phyloP scores from a whole-genome alignment of 768 basidiomycete genomes.

The Stropharia rugosoannulata region DNA sequence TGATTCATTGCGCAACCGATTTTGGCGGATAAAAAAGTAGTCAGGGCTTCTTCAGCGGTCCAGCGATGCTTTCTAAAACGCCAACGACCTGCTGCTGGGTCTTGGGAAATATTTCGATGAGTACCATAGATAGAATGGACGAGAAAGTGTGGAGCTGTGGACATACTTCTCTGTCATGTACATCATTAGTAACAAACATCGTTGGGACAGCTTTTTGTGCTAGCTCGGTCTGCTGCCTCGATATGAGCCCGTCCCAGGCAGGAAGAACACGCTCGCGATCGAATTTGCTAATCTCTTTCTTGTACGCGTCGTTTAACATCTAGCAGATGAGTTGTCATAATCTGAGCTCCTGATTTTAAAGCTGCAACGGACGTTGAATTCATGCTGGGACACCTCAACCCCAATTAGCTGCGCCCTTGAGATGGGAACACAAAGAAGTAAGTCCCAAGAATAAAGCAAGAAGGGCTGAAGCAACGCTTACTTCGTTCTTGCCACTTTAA shows the following conservation, averaged over 20 bases:
- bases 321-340: slow-evolving; percentile 25
- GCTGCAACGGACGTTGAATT: slow-evolving; percentile 51
- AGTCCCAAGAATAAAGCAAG: background rate
- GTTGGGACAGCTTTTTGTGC: slow-evolving; percentile 63
- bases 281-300: slow-evolving; percentile 64
- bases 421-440: slow-evolving; percentile 1
- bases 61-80: slow-evolving; percentile 59
- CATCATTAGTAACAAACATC: slow-evolving; percentile 60
- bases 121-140: background rate
- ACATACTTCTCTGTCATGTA: slow-evolving; percentile 57
- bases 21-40: background rate
- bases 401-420: slow-evolving; percentile 68
- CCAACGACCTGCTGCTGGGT: slow-evolving; percentile 70
- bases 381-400: slow-evolving; percentile 62
- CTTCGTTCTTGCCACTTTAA: slow-evolving; percentile 69
- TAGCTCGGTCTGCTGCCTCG: slow-evolving; percentile 67
- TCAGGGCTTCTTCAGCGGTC: slow-evolving; percentile 12
- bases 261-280: slow-evolving; percentile 67
- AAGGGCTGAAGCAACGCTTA: slow-evolving; percentile 29
- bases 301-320: slow-evolving; percentile 66
- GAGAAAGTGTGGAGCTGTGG: background rate
- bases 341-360: background rate
- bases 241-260: slow-evolving; percentile 76
- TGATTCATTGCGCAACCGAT: no score
- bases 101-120: slow-evolving; percentile 31